Conservation (phyloP, 2,329 filamentous ascomycete species). For the Parascedosporium putredinis region DNA sequence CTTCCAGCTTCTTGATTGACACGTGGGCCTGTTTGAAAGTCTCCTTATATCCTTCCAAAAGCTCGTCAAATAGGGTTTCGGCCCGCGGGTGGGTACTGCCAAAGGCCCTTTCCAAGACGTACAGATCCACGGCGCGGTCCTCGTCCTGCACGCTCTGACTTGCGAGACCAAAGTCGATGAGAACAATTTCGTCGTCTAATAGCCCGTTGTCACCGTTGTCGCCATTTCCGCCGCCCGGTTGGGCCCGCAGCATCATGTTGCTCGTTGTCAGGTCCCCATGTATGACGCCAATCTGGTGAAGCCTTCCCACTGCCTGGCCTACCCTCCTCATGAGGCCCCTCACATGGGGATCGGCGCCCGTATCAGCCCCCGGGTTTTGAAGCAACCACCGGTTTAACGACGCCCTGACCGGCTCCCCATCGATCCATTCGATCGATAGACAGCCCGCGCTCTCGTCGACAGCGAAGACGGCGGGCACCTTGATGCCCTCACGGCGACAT, state of each 20-base stretch:
- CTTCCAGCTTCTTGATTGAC: slow-evolving; percentile 75
- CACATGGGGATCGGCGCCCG: slow-evolving; percentile 38
- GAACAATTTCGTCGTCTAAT: slow-evolving; percentile 64
- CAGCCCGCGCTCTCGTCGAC: slow-evolving; percentile 55
- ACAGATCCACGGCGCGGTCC: slow-evolving; percentile 89
- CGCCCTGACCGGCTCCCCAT: slow-evolving; percentile 58
- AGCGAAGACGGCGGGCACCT: slow-evolving; percentile 72
- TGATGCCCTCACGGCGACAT: slow-evolving; percentile 67
- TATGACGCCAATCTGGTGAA: slow-evolving; percentile 79
- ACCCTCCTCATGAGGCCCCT: slow-evolving; percentile 58
- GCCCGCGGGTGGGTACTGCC: slow-evolving; percentile 86
- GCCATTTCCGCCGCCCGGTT: slow-evolving; percentile 10
- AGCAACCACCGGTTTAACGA: slow-evolving; percentile 60
- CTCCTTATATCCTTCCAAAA: slow-evolving; percentile 64
- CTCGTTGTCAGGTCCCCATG: slow-evolving; percentile 96
- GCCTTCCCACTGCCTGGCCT: slow-evolving; percentile 57
- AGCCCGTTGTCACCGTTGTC: slow-evolving; percentile 11
- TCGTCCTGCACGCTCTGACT: slow-evolving; percentile 74
- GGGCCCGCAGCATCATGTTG: slow-evolving; percentile 71
- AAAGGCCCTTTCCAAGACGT: slow-evolving; percentile 91
- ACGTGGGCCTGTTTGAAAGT: slow-evolving; percentile 64
- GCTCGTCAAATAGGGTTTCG: slow-evolving; percentile 62
- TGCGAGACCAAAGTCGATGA: slow-evolving; percentile 93
- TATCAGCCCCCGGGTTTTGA: slow-evolving; percentile 24
- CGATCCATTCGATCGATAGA: slow-evolving; percentile 79